Evolutionary conservation across 768 basidiomycete genomes (phyloP), one percentile per base, ranked within the genome.

Genomic region (Tremella fuciformis): DNA sequence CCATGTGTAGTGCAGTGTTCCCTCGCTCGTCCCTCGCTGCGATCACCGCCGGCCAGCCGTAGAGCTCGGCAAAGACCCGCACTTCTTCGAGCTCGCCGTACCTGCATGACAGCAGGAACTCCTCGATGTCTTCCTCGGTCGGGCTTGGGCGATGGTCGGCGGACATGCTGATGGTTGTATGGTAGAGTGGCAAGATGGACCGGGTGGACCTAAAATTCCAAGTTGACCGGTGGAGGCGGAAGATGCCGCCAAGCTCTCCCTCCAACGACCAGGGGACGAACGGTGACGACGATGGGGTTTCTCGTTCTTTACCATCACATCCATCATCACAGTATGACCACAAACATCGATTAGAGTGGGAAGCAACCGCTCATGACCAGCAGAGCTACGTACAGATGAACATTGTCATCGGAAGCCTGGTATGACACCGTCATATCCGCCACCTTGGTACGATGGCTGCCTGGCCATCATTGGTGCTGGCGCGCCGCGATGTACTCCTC

Each of bases 61-160:
- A 87, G 38, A 80, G 78, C 19, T 81, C 75, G 24, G 88, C 78
- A 63, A 88, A 93, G 2, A 79, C 78, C 46, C 85, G 80, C 39
- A 91, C 80, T 65, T 92, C 89, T 48, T 87, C 84, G 55, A 90
- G 77, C 63, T 94, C 91, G 40, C 92, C 92, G 75, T 91, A 94
- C 74, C 92, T 84, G 74, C 88, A 88, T 19, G 88, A 82, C 4
- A 93, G 84, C 13, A 97, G 79, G 50, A 93, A 74, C 2, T 94
- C 89, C 42, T 89, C 84, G 48, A 75, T 21, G 26, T 79, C 76
- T 40, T 80, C 79, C 7, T 53, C 47, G 1, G 72, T 64, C 13
- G 79, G 79, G 47, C 47, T 42, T 48, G 29, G 29, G 29, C 29
- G 29, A 34, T 34, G 29, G 29, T 34, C 29, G 29, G 29, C 29